A percentile compares a stretch with the other conserved stretches of the same genome.
Evolutionary conservation across 2,329 filamentous ascomycete genomes (phyloP).

Genomic region (Sclerotinia trifoliorum): DNA sequence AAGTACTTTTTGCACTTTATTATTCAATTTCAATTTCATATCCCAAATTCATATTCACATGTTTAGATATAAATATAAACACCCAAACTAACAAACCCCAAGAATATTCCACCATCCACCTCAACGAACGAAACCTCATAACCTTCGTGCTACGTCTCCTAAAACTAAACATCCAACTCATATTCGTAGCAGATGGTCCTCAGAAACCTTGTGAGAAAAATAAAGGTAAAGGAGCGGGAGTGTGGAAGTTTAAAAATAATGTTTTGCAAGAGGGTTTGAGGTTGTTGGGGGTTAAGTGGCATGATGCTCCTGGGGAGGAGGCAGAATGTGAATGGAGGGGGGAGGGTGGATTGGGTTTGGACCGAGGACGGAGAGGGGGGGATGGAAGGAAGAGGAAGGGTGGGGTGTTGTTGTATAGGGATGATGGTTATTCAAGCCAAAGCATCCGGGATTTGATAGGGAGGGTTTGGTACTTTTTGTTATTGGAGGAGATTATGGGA

Average conservation of each 20-base stretch:
- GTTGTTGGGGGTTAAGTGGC: constrained; percentile 75
- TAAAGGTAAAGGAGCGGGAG: background rate
- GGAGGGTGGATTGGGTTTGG: constrained; percentile 80
- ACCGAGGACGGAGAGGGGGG: constrained; percentile 73
- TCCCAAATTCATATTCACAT: no score
- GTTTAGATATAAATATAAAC: no score
- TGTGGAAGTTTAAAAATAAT: constrained; percentile 43
- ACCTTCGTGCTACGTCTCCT: constrained; percentile 78
- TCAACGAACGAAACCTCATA: constrained; percentile 53
- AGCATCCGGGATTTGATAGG: constrained; percentile 5
- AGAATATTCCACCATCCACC: constrained; percentile 3
- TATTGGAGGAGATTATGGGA: constrained; percentile 14
- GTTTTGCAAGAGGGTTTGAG: constrained; percentile 55
- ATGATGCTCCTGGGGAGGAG: constrained; percentile 89
- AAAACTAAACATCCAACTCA: constrained; percentile 69
- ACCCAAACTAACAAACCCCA: background rate
- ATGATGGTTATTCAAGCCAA: constrained; percentile 21
- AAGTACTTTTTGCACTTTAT: background rate
- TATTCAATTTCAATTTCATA: background rate
- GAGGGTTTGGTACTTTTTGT: constrained; percentile 21
- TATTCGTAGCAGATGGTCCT: constrained; percentile 87
- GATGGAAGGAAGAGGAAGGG: background rate
- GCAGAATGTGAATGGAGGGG: constrained; percentile 85
- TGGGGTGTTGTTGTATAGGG: constrained; percentile 23
- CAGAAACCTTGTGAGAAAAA: constrained; percentile 61